phyloP scores from a whole-genome alignment of 2,329 filamentous ascomycete genomes.

The Venturia asperata region DNA sequence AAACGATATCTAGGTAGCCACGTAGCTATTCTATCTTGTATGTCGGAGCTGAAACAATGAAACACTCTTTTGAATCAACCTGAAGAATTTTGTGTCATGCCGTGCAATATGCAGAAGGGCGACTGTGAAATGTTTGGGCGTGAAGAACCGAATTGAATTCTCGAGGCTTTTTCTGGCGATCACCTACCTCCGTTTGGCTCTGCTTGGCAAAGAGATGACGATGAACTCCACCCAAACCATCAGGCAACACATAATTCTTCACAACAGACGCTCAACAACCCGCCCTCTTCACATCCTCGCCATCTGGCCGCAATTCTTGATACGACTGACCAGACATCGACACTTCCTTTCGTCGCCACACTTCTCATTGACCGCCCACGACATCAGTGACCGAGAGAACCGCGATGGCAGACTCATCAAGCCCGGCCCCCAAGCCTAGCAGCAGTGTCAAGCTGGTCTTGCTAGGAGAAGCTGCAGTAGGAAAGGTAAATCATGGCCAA shows the following conservation, averaged over 20 bases:
- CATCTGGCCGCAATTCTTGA: neutral
- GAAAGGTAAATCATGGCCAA: slow-evolving; percentile 63
- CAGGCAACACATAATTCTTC: neutral
- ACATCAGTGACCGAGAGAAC: neutral
- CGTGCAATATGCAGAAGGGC: neutral
- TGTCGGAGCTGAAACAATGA: slow-evolving; percentile 8
- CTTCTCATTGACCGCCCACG: neutral
- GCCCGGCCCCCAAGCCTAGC: slow-evolving; percentile 77
- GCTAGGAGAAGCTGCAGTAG: slow-evolving; percentile 92
- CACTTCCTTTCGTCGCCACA: neutral
- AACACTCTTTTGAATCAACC: slow-evolving; percentile 11
- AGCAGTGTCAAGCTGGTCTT: slow-evolving; percentile 99
- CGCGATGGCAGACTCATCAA: slow-evolving; percentile 63
- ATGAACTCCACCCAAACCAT: neutral
- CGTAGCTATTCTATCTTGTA: slow-evolving; percentile 2
- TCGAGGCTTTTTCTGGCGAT: neutral
- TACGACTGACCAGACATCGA: neutral
- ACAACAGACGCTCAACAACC: neutral
- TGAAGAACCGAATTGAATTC: neutral
- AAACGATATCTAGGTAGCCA: slow-evolving; percentile 2
- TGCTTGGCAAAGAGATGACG: neutral
- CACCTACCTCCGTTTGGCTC: neutral
- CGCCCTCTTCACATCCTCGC: neutral
- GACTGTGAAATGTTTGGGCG: neutral
- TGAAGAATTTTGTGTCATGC: neutral